Conservation (phyloP, 805 yeast species). For the Candida methanosorbosa region DNA sequence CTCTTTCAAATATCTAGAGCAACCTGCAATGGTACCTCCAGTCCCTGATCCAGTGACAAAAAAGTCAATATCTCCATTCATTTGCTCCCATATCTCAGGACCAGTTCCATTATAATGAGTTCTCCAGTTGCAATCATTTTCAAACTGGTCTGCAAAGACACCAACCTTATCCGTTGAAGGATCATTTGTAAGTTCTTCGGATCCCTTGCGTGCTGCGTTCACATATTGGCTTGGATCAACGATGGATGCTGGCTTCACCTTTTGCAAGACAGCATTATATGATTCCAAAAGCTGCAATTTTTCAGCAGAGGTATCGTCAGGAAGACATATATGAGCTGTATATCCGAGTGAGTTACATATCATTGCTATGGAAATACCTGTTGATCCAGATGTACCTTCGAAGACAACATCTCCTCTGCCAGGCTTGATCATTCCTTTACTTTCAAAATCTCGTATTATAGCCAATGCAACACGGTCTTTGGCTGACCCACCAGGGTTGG, state of each 20-base stretch:
- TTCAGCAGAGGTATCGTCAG: constrained; percentile 87
- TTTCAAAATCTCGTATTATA: constrained; percentile 64
- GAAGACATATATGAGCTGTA: constrained; percentile 85
- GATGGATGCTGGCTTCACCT: constrained; percentile 90
- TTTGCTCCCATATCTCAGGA: constrained; percentile 82
- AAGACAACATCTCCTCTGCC: constrained; percentile 64
- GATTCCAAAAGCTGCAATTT: constrained; percentile 63
- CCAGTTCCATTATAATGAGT: constrained; percentile 80
- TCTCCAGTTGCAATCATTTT: constrained; percentile 85
- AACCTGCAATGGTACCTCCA: constrained; percentile 96
- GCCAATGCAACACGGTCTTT: constrained; percentile 91
- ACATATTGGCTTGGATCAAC: constrained; percentile 92
- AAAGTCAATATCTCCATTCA: constrained; percentile 54
- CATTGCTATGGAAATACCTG: constrained; percentile 90
- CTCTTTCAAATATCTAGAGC: constrained; percentile 63
- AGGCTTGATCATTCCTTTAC: constrained; percentile 46
- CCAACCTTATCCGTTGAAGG: constrained; percentile 38
- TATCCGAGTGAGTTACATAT: constrained; percentile 87
- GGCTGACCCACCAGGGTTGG: constrained; percentile 93
- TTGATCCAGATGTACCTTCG: constrained; percentile 96
- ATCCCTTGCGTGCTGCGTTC: constrained; percentile 69
- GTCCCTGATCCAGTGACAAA: constrained; percentile 94
- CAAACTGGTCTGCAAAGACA: constrained; percentile 92
- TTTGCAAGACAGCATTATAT: constrained; percentile 76
- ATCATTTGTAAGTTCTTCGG: constrained; percentile 39